Conservation (phyloP, 2,329 filamentous ascomycete species). For the Monilinia fructicola region DNA sequence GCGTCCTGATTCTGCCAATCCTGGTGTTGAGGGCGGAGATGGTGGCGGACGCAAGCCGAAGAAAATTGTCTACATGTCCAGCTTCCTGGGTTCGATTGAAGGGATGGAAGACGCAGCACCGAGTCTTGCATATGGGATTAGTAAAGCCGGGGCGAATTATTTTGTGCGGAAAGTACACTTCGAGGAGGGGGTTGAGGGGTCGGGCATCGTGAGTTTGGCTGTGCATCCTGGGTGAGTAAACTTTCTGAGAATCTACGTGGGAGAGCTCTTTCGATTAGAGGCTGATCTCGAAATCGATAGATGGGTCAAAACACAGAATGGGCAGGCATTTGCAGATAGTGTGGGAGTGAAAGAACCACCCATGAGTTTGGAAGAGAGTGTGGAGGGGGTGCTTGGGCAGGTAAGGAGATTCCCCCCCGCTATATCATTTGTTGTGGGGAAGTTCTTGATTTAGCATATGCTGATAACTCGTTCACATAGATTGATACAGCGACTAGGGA, state of each 20-base stretch:
- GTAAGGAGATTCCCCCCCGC: constrained; percentile 15
- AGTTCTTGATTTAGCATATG: neutral
- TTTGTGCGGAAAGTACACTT: constrained; percentile 43
- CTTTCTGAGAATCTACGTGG: neutral
- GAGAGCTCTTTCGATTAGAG: too few relatives aligned
- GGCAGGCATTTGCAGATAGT: constrained; percentile 41
- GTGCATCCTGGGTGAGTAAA: constrained; percentile 37
- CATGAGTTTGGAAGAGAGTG: constrained; percentile 42
- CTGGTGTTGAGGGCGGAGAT: neutral
- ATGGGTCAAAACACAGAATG: constrained; percentile 47
- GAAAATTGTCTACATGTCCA: constrained; percentile 44
- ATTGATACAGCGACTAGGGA: constrained; percentile 44
- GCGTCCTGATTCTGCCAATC: too few relatives aligned
- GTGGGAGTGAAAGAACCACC: constrained; percentile 41
- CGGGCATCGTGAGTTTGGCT: constrained; percentile 38
- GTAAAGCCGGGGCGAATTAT: constrained; percentile 45
- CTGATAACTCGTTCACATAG: constrained; percentile 14
- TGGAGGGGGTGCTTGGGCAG: constrained; percentile 36
- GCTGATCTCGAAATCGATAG: constrained; percentile 14
- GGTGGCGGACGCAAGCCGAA: constrained; percentile 33
- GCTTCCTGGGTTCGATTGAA: constrained; percentile 33
- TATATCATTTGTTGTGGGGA: too few relatives aligned
- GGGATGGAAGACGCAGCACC: constrained; percentile 28
- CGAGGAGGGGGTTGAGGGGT: constrained; percentile 40
- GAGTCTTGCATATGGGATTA: constrained; percentile 45